Conservation (phyloP, 352 stramenopile genomes). For the Globisporangium cederbergense region DNA sequence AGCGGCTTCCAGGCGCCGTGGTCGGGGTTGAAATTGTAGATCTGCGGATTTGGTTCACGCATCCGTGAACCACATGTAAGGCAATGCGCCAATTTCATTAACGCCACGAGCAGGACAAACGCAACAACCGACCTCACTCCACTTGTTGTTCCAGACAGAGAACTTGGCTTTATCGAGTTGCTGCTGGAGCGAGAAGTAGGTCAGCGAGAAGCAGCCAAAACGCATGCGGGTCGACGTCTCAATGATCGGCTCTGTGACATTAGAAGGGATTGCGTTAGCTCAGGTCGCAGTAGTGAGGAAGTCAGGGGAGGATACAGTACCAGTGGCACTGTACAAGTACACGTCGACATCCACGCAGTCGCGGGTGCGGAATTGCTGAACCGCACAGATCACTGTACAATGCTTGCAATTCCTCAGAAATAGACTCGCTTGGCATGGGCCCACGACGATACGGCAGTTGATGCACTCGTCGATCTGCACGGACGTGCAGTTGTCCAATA, state of each 20-base stretch:
- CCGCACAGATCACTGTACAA: constrained; percentile 60
- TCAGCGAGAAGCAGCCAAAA: constrained; percentile 58
- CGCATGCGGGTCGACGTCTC: constrained; percentile 57
- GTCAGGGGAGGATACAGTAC: constrained; percentile 12
- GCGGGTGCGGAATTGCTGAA: constrained; percentile 70
- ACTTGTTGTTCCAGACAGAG: constrained; percentile 80
- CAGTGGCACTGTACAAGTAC: constrained; percentile 61
- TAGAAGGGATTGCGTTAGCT: background rate
- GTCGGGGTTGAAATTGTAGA: constrained; percentile 69
- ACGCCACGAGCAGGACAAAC: background rate
- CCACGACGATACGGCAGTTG: constrained; percentile 70
- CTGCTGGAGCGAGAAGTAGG: constrained; percentile 71
- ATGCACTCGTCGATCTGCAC: constrained; percentile 74
- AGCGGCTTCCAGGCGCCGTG: constrained; percentile 49
- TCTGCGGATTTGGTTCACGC: constrained; percentile 24
- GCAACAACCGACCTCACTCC: constrained; percentile 52
- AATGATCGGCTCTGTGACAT: constrained; percentile 58
- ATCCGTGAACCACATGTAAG: background rate
- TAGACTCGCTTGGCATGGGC: constrained; percentile 62
- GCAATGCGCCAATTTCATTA: background rate
- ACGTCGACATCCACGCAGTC: constrained; percentile 64
- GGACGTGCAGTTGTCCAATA: constrained; percentile 72
- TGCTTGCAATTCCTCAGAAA: constrained; percentile 67
- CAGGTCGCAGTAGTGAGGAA: background rate
- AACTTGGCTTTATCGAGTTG: constrained; percentile 66